A percentile compares a stretch with the other conserved stretches of the same genome.
Conservation (phyloP, 2,329 filamentous ascomycete species). For the Pestalotiopsis sp. region DNA sequence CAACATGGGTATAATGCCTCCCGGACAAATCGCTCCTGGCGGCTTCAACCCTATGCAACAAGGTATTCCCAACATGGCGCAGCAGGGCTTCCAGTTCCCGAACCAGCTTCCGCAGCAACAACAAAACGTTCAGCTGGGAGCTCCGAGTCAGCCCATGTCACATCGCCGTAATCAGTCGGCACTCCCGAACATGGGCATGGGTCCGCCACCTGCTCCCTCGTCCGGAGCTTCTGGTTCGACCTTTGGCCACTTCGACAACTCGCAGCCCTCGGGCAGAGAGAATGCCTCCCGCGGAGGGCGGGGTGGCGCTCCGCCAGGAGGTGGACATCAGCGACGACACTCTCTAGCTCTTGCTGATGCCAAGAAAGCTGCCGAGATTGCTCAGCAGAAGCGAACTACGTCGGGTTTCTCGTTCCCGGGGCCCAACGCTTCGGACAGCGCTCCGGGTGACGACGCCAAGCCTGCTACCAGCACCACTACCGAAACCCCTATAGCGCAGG, state of each 20-base stretch:
- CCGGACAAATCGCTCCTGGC: conserved; percentile 76
- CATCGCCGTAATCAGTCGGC: conserved; percentile 99
- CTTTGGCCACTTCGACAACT: conserved; percentile 77
- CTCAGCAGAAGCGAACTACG: conserved; percentile 93
- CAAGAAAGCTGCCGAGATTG: conserved; percentile 94
- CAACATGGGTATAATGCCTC: conserved; percentile 92
- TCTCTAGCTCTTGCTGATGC: conserved; percentile 93
- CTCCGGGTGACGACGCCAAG: conserved; percentile 57
- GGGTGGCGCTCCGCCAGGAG: conserved; percentile 63
- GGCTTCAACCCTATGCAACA: conserved; percentile 78
- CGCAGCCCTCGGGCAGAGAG: conserved; percentile 61
- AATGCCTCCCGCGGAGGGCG: conserved; percentile 72
- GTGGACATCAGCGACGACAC: conserved; percentile 90
- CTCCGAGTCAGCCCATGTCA: conserved; percentile 75
- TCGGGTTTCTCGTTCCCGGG: conserved; percentile 93
- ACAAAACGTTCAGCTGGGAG: conserved; percentile 72
- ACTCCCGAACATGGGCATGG: conserved; percentile 88
- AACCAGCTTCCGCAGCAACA: conserved; percentile 65
- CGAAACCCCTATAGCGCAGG: conserved; percentile 40
- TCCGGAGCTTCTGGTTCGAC: conserved; percentile 79
- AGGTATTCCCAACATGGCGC: conserved; percentile 74
- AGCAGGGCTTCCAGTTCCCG: conserved; percentile 88
- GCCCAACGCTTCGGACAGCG: conserved; percentile 64
- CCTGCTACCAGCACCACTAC: conserved; percentile 44
- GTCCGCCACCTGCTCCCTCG: conserved; percentile 85